Percentiles rank a stretch among this genome's conserved stretches.
Conservation (phyloP, 2,329 filamentous ascomycete genomes). For the Magnaporthiopsis rhizophila region DNA sequence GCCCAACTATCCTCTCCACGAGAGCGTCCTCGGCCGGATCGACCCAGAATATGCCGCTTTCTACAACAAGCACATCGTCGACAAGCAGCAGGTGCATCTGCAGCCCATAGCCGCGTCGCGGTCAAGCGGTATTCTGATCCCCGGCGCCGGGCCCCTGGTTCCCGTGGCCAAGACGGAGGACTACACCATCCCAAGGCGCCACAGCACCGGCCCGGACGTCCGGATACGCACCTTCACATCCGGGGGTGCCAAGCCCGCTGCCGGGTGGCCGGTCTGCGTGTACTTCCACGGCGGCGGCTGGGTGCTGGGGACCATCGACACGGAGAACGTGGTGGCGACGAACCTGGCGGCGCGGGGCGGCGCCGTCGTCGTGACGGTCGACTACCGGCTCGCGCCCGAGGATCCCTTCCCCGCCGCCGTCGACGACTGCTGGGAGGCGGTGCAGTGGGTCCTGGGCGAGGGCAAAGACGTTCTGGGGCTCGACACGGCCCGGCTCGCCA, state of each 20-base stretch:
- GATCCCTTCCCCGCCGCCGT: conserved; percentile 48
- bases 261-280: conserved; percentile 47
- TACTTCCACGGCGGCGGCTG: conserved; percentile 53
- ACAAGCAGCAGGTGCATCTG: conserved; percentile 45
- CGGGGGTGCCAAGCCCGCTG: conserved; percentile 28
- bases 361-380: conserved; percentile 46
- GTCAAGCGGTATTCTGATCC: conserved; percentile 41
- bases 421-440: conserved; percentile 47
- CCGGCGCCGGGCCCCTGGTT: conserved; percentile 39
- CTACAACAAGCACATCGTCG: conserved; percentile 42
- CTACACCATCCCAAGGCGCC: conserved; percentile 31
- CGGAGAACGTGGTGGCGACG: conserved; percentile 49
- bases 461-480: conserved; percentile 23
- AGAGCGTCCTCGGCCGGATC: conserved; percentile 34
- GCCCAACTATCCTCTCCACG: conserved; percentile 35
- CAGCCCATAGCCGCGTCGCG: conserved; percentile 45
- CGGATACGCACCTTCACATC: conserved; percentile 43
- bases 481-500: conserved; percentile 23
- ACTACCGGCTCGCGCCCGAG: conserved; percentile 52
- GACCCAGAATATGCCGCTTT: conserved; percentile 43
- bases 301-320: conserved; percentile 49
- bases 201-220: conserved; percentile 40
- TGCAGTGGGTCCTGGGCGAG: conserved; percentile 34
- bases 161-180: conserved; percentile 39
- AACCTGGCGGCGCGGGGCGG: conserved; percentile 38